Evolutionary conservation across 768 basidiomycete species (phyloP), one percentile per base, ranked within the genome.

Genomic region (Trametes gibbosa): DNA sequence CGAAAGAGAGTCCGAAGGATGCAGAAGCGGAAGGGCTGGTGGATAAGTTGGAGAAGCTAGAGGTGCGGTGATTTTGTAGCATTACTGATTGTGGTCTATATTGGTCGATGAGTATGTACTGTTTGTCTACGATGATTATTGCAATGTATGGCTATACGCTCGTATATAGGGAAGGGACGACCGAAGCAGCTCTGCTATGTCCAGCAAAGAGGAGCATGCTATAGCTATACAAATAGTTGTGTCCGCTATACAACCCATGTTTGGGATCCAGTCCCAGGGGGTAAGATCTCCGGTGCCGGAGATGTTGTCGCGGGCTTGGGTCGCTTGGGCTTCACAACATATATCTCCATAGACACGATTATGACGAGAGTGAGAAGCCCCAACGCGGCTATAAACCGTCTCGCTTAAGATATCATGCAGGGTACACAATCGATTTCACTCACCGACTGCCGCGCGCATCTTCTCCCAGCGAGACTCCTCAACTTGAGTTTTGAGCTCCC

Each of bases 391-490:
- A 52, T 13, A 35, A 13, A 24, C 12, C 12, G 16, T 19, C 10
- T 41, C 16, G 35, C 19, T 23, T 21, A n/a, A 41, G 35, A 23
- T 42, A 7, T 2, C 37, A 45, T n/a, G 25, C 1, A 50, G n/a
- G 39, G 1, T 19, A 0, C 19, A n/a, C 9, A 16, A 25, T 7
- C n/a, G 10, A 6, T 5, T 23, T 9, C 25, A 81, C 84, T 71
- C 65, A 89, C 90, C 76, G 53, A 94, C 90, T 54, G 89, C 86
- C 58, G 85, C 84, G 50, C 90, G 84, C 85, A 92, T 91, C 61
- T 91, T 94, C 65, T 91, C 83, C 92, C 92, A 94, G 68, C 87
- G 90, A 32, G 88, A 85, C 66, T 92, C 90, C 70, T 94, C 92
- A 55, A 92, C 87, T 51, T 81, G 82, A 1, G 91, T 89, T 14